Evolutionary conservation across 2,329 filamentous ascomycete species (phyloP), one percentile per base, ranked within the genome.

Genomic region (Paracamarosporium sp.): DNA sequence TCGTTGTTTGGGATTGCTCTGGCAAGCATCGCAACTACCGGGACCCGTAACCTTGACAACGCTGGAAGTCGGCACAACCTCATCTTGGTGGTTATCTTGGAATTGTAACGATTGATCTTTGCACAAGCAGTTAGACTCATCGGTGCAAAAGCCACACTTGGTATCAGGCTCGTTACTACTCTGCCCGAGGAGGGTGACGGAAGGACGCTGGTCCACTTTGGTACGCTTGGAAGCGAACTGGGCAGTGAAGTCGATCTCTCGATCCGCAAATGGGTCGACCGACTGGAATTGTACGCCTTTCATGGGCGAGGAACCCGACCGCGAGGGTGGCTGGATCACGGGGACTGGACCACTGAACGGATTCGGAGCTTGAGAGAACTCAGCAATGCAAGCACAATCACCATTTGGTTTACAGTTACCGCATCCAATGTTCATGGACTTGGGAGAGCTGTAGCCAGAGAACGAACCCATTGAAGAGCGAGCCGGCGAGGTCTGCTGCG

Each of bases 21-120:
- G 69, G 48, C 75, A 77, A 44, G 73, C 72, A 11, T 63, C 65
- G 56, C 75, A 77, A 36, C 71, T 71, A n/a, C 75, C 74, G 1
- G 75, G 74, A 3, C 59, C 53, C 4, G 27, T 35, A 11, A 31
- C 45, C 30, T 64, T 63, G 6, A 30, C 28, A 9, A 50, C 53
- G 24, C 56, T 47, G 13, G 59, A 17, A 11, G 28, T 3, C 12
- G 63, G 55, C 12, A 57, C 53, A 17, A 63, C 48, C 15, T 65
- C 59, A 24, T 66, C 64, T 27, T 57, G 35, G 33, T 54, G 35
- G 51, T 50, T 28, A 5, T 59, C 50, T 30, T 62, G 53, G 35
- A 61, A 52, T 24, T 57, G 61, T 27, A 66, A 52, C 9, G 66
- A 65, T n/a, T 60, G 47, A 17, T 70, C 66, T 36, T 57, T 64